Evolutionary conservation across 495 filamentous ascomycete species (phyloP).

Genomic region (Penicillium goetzii): DNA sequence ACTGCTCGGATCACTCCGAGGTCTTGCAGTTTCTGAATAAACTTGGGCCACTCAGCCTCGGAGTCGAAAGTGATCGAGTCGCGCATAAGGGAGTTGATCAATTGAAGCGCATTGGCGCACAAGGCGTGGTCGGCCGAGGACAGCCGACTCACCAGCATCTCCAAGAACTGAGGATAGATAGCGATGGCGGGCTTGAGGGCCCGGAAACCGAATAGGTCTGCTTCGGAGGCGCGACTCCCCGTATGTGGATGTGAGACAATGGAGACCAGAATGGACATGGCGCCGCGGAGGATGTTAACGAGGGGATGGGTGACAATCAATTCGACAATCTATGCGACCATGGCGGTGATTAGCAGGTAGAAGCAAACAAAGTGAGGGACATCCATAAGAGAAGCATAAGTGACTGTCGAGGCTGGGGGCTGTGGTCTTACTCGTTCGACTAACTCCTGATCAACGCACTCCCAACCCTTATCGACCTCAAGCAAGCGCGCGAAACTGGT

Average conservation of each 20-base stretch:
- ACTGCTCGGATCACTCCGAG: slow-evolving; percentile 91
- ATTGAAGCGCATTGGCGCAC: slow-evolving; percentile 91
- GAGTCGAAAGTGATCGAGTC: slow-evolving; percentile 86
- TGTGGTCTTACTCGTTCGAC: slow-evolving; percentile 62
- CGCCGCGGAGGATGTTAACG: slow-evolving; percentile 94
- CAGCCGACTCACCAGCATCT: slow-evolving; percentile 86
- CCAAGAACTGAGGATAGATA: slow-evolving; percentile 88
- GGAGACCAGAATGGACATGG: slow-evolving; percentile 93
- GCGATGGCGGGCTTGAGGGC: slow-evolving; percentile 92
- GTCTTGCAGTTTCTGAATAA: slow-evolving; percentile 91
- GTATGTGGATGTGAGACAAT: slow-evolving; percentile 83
- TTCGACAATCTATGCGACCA: slow-evolving; percentile 71
- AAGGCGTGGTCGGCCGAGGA: slow-evolving; percentile 94
- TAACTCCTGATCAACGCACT: slow-evolving; percentile 68
- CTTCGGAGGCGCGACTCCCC: slow-evolving; percentile 43
- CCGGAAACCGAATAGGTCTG: slow-evolving; percentile 75
- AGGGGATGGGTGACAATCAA: slow-evolving; percentile 94
- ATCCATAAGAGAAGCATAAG: not conserved
- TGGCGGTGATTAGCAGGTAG: not conserved
- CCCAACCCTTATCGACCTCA: slow-evolving; percentile 98
- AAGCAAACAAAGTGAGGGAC: not conserved
- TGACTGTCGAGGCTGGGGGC: not conserved
- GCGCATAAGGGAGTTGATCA: slow-evolving; percentile 93
- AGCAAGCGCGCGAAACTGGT: slow-evolving; percentile 83
- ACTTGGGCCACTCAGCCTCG: slow-evolving; percentile 85